phyloP scores from a whole-genome alignment of 768 basidiomycete genomes.

The Sarcodon sp. region DNA sequence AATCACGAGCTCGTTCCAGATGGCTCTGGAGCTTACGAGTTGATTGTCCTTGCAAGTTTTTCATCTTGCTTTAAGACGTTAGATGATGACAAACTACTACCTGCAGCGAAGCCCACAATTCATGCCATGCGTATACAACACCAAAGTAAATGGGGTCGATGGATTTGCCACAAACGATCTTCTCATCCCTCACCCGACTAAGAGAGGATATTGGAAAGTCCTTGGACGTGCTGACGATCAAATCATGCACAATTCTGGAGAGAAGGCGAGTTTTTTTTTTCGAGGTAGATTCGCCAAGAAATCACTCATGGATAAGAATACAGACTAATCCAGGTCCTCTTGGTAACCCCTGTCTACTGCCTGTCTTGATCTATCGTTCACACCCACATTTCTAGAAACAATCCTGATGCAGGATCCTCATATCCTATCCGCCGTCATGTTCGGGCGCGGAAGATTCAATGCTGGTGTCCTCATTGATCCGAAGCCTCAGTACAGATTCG shows the following conservation, averaged over 20 bases:
- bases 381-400: not conserved
- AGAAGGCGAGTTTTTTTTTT: constrained; percentile 18
- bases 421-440: constrained; percentile 21
- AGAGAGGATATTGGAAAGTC: constrained; percentile 21
- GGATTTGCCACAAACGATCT: constrained; percentile 28
- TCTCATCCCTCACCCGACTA: constrained; percentile 25
- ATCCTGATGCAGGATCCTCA: constrained; percentile 14
- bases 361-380: not conserved
- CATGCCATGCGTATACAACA: constrained; percentile 18
- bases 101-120: not conserved
- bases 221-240: constrained; percentile 33
- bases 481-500: constrained; percentile 10
- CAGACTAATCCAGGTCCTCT: constrained; percentile 20
- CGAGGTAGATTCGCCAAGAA: not conserved
- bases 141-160: constrained; percentile 14
- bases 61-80: not conserved
- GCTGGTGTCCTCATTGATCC: constrained; percentile 26
- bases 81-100: not conserved
- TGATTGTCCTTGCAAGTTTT: constrained; percentile 9
- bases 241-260: constrained; percentile 27
- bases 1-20: constrained; percentile 7
- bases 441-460: constrained; percentile 22
- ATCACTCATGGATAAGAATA: constrained; percentile 3
- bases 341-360: constrained; percentile 7
- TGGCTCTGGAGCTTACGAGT: constrained; percentile 11